phyloP scores from a whole-genome alignment of 78 protist species.

The Dictyostelium purpureum region DNA sequence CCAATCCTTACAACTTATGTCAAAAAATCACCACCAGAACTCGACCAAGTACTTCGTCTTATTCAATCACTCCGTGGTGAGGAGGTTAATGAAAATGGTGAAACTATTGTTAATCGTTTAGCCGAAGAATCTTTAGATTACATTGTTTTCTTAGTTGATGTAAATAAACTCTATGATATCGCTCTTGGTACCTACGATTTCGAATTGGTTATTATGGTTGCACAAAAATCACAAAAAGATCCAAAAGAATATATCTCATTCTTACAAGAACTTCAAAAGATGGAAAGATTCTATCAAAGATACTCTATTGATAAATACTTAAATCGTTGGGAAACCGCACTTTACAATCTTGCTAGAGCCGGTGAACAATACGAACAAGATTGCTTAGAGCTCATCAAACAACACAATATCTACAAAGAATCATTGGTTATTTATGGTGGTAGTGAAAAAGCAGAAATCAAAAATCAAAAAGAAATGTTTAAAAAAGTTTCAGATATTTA shows the following conservation, averaged over 20 bases:
- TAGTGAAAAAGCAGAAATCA: not conserved
- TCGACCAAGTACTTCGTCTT: conserved; percentile 60
- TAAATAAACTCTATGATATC: conserved; percentile 79
- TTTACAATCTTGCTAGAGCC: conserved; percentile 63
- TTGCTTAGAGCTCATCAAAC: conserved; percentile 15
- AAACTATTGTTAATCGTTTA: conserved; percentile 50
- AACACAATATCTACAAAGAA: conserved; percentile 49
- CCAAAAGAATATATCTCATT: conserved; percentile 91
- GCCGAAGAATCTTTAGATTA: conserved; percentile 83
- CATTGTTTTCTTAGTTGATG: conserved; percentile 83
- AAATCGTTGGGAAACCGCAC: conserved; percentile 69
- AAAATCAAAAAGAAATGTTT: conserved; percentile 9
- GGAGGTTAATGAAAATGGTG: conserved; percentile 43
- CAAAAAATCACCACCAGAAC: conserved; percentile 77
- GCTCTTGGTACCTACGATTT: conserved; percentile 92
- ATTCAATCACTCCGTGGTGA: conserved; percentile 67
- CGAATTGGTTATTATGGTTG: conserved; percentile 87
- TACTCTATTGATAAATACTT: conserved; percentile 83
- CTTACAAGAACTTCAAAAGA: conserved; percentile 61
- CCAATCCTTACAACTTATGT: conserved; percentile 78
- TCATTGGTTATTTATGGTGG: conserved; percentile 25
- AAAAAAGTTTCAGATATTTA: conserved; percentile 42
- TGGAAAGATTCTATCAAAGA: conserved; percentile 38
- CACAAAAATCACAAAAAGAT: conserved; percentile 90
- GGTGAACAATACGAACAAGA: conserved; percentile 65